Base-by-base conservation (phyloP, 805 yeast species). In the Priceomyces castillae region DNA sequence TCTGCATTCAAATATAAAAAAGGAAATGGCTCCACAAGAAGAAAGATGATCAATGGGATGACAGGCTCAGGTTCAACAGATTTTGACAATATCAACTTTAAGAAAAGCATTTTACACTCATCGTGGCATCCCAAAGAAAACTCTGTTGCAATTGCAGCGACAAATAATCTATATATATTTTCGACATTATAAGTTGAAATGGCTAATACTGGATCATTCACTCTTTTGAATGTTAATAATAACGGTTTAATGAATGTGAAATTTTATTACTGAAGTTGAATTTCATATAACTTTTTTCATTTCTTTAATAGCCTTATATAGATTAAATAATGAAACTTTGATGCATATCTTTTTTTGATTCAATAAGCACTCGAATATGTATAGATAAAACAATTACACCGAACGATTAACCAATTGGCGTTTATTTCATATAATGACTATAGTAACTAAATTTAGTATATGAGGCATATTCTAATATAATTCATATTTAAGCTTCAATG, bases 111-210 rank as follows among this genome's bases (percentile, higher is more conserved):
- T 47, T 75, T 92, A 65, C 98, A 94, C 69, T 76, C 90, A 66
- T 89, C 97, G 64, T 94, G 99, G 99, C 99, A 94, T 74, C 99
- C 99, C 50, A 76, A 74, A 54, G 99, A 95, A 69, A 89, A 94
- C 69, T 83, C 94, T 41, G 96, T 94, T 53, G 99, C 99, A 34
- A 87, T 94, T 59, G 98, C 98, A 39, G 98, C 99, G 15, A 94
- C 99, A 17, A 95, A 94, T 72, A 94, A 94, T 69, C 77, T 88
- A 55, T 86, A 85, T 69, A 85, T 86, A 47, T 86, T 86, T 63
- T 84, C 92, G 44, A 84, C 94, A 42, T 73, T 82, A 56, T 85
- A 67, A 68, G 36, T 30, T 28, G 31, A 28, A 28, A 6, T 28
- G 31, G 31, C 31, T 28, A 28, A n/a, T 23, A 23, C 31, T 28